A percentile compares a stretch with the other conserved stretches of the same genome.
Evolutionary conservation across 2,329 filamentous ascomycete species (phyloP).

Genomic region (Trichophaea hybrida): DNA sequence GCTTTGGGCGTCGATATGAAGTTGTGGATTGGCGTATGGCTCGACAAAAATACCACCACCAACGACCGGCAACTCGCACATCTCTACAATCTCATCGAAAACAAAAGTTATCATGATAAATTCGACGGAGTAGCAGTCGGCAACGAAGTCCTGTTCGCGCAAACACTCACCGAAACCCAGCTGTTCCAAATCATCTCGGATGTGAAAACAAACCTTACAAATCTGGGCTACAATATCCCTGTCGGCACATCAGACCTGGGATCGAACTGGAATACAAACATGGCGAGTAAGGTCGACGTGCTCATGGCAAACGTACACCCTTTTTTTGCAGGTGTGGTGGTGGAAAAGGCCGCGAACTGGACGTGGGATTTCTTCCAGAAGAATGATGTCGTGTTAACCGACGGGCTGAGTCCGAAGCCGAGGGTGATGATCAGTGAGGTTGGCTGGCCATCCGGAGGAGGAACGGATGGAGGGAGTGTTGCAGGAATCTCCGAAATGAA

Average conservation of each 20-base stretch:
- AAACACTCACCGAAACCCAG: constrained; percentile 51
- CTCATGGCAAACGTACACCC: constrained; percentile 95
- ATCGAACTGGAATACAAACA: constrained; percentile 61
- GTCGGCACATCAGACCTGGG: constrained; percentile 82
- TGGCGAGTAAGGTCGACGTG: constrained; percentile 63
- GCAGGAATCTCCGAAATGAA: constrained; percentile 73
- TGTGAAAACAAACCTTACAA: constrained; percentile 59
- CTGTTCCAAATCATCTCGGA: constrained; percentile 50
- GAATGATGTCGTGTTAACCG: constrained; percentile 52
- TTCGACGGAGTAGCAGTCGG: constrained; percentile 66
- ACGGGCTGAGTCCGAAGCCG: constrained; percentile 39
- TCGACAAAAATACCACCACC: constrained; percentile 69
- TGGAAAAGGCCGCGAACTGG: constrained; percentile 57
- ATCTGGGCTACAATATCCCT: constrained; percentile 52
- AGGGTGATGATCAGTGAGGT: constrained; percentile 80
- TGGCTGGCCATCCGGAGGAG: constrained; percentile 76
- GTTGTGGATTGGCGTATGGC: constrained; percentile 90
- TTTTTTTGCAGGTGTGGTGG: constrained; percentile 72
- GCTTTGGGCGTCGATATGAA: constrained; percentile 65
- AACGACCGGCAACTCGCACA: constrained; percentile 67
- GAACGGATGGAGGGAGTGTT: constrained; percentile 57
- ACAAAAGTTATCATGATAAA: constrained; percentile 51
- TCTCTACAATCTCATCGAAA: constrained; percentile 64
- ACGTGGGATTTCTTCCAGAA: constrained; percentile 67
- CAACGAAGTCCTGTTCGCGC: constrained; percentile 51